Evolutionary conservation across 306 rosid genomes (phyloP).

Genomic region (Rosa persica): DNA sequence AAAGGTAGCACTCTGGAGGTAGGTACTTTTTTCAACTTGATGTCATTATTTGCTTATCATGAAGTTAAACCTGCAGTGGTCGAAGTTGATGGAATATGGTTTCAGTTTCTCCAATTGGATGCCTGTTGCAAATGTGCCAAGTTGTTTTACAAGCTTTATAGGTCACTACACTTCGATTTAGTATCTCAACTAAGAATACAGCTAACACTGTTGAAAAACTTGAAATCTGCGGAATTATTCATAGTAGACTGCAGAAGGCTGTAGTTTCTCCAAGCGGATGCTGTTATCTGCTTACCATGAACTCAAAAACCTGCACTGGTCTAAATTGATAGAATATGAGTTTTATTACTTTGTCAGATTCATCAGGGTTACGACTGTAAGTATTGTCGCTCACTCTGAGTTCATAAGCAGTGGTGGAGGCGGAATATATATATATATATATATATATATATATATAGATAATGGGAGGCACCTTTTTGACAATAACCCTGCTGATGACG

Average conservation of each 20-base stretch:
- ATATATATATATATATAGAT: no score
- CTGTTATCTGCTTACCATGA: background rate
- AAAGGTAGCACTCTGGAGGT: background rate
- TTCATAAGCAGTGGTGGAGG: no score
- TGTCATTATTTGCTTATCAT: background rate
- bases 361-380: no score
- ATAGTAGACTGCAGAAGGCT: background rate
- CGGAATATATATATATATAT: no score
- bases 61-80: background rate
- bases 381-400: no score
- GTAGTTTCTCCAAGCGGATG: background rate
- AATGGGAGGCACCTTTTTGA: no score
- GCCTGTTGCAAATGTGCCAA: background rate
- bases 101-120: background rate
- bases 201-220: background rate
- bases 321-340: background rate
- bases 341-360: no score
- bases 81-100: background rate
- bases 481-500: no score
- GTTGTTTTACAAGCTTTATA: background rate
- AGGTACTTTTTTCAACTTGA: background rate
- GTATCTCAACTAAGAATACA: background rate
- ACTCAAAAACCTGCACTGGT: background rate
- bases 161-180: background rate
- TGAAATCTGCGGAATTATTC: background rate